Base-by-base conservation (phyloP, 306 rosid species). In the Quercus variabilis region DNA sequence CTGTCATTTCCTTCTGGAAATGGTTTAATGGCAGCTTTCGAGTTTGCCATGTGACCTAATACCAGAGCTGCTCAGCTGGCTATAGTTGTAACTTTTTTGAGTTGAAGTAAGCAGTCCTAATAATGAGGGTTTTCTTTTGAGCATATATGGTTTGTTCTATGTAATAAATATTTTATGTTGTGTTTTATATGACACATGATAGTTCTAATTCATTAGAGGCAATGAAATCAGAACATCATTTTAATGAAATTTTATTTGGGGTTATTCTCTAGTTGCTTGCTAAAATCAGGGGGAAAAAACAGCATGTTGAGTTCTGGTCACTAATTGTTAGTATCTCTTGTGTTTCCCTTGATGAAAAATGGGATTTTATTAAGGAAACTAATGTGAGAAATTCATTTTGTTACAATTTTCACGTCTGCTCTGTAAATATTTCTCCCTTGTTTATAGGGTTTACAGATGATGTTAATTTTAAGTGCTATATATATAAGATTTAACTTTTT, bases 1-100 rank as follows among this genome's bases (percentile, higher is more conserved):
- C 11, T 30, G n/a, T 33, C 14, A 19, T 67, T 67, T 67, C 23
- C 25, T 3, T 67, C 43, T 69, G 64, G 65, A 51, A 58, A 67
- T 71, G 52, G 60, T 73, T 58, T 43, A 52, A 43, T 60, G 67
- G 52, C 83, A 78, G 69, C 59, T 73, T 38, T 38, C 3, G 11
- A 2, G 46, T 38, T 38, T 65, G 77, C 79, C 79, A 41, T 68
- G 76, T 74, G 38, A 82, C 74, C 77, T 69, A 28, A 63, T 76
- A 70, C 72, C 67, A 31, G 41, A 81, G 71, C 55, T 68, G 70
- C 78, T 76, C 64, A n/a, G 15, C 38, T 35, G 26, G 17, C 21
- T 64, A 64, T 21, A 23, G 14, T 59, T 21, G 15, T 33, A 23
- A 20, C 12, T 10, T 23, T 59, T n/a, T 23, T 59, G 15, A 4